Evolutionary conservation across 2,329 filamentous ascomycete genomes (phyloP), one percentile per base, ranked within the genome.

Genomic region (Monilinia fructigena): DNA sequence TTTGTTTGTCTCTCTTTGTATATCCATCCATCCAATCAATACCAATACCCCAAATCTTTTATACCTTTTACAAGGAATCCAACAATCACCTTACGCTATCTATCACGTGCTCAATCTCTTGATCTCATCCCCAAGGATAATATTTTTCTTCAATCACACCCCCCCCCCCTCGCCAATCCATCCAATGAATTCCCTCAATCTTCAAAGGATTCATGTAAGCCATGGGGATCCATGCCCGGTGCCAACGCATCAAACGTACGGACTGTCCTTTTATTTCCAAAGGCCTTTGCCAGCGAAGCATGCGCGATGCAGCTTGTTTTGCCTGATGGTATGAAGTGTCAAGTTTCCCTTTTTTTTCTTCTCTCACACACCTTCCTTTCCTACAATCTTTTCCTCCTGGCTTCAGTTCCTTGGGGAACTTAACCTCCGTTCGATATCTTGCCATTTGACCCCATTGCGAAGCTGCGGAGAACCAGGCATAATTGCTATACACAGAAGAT

Each of bases 231-330:
- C 55, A 42, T 66, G 55, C 38, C 23, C 38, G 70, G 65, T 74
- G 72, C 71, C 72, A 74, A 67, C 72, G 70, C 72, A 74, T 74
- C 73, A 69, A 71, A 68, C 60, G 67, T 72, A 64, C 69, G 60
- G 62, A 67, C 67, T 63, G 47, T 66, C 63, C 64, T 60, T 60
- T 48, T 18, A 14, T 16, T 31, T 28, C 28, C 28, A 14, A 47
- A 48, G 56, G 45, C 31, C 11, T 16, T 54, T 65, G 42, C 61
- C 56, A 58, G 56, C 69, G 20, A 60, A 35, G 61, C 61, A 63
- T 40, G 56, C 61, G 59, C 38, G 54, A 56, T 38, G 59, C 59
- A 52, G 48, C 14, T 47, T 8, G 6, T 62, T 11, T 38, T 12
- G 45, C 31, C 16, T 62, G 10, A 38, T 62, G 3, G 16, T 62